phyloP scores from a whole-genome alignment of 2,329 filamentous ascomycete species.

The Fusarium newnesense region DNA sequence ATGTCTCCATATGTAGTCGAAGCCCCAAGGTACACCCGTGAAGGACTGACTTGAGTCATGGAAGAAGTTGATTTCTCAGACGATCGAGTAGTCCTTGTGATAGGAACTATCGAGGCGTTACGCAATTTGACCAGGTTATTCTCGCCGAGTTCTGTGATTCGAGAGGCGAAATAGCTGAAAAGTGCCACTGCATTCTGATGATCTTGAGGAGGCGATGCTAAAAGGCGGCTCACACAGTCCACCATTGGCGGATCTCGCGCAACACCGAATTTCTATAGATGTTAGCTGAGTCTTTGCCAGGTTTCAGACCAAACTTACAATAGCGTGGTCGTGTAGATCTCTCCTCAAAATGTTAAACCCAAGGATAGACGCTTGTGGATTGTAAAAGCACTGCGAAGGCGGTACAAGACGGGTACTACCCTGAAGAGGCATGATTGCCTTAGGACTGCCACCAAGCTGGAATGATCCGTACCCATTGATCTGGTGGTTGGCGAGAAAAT shows the following conservation, averaged over 20 bases:
- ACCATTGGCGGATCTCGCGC: constrained; percentile 81
- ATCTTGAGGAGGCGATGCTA: constrained; percentile 76
- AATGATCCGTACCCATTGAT: constrained; percentile 78
- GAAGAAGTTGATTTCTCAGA: constrained; percentile 54
- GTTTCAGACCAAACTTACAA: constrained; percentile 49
- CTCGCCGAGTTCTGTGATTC: constrained; percentile 77
- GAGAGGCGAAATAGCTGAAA: constrained; percentile 85
- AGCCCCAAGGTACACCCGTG: constrained; percentile 81
- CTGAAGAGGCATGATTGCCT: constrained; percentile 78
- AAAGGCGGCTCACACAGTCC: constrained; percentile 78
- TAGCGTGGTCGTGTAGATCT: constrained; percentile 82
- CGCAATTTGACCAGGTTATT: constrained; percentile 69
- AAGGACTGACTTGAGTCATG: constrained; percentile 67
- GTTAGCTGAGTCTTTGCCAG: constrained; percentile 7
- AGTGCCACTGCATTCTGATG: constrained; percentile 73
- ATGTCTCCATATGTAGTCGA: constrained; percentile 81
- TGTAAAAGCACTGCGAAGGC: constrained; percentile 84
- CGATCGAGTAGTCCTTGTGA: constrained; percentile 53
- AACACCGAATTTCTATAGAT: constrained; percentile 79
- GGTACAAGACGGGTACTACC: constrained; percentile 74
- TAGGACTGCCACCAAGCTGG: constrained; percentile 64
- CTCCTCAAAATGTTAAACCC: constrained; percentile 81
- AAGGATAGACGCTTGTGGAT: constrained; percentile 78
- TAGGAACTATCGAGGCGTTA: constrained; percentile 77
- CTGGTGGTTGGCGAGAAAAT: constrained; percentile 84